phyloP scores from a whole-genome alignment of 148 eudicot species.

The Heliamphora exappendiculata region DNA sequence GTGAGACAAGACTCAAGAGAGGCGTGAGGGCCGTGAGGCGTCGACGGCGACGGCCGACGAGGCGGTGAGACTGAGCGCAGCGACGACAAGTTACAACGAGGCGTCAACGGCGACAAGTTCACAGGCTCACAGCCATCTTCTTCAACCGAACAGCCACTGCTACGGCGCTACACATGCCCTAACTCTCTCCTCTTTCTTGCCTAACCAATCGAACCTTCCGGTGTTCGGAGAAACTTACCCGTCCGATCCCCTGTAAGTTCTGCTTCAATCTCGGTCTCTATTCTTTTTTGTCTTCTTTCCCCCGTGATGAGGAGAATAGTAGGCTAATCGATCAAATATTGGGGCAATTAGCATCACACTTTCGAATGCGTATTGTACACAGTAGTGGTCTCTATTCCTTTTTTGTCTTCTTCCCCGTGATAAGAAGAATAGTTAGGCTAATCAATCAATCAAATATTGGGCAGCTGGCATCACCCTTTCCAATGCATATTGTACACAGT shows the following conservation, averaged over 20 bases:
- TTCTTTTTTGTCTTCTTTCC: no score
- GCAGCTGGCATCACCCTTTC: neutral
- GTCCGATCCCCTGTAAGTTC: constrained; percentile 17
- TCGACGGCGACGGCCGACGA: no score
- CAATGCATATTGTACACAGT: neutral
- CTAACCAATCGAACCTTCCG: neutral
- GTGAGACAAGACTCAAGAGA: no score
- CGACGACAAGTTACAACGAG: no score
- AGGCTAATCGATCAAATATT: neutral
- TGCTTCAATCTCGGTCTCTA: neutral
- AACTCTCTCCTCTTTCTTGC: constrained; percentile 10
- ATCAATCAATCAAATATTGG: neutral
- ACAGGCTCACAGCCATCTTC: constrained; percentile 18
- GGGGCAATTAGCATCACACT: neutral
- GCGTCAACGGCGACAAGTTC: no score
- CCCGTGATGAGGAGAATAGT: neutral
- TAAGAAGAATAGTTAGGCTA: neutral
- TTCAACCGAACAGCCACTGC: constrained; percentile 19
- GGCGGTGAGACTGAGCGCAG: no score
- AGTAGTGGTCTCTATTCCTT: no score
- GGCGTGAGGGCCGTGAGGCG: no score
- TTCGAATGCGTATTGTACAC: neutral
- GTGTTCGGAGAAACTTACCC: neutral
- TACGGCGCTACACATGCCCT: constrained; percentile 23
- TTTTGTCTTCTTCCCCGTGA: no score